These are phyloP conservation scores for Calycina herbarum DNA, from an alignment of 2,329 filamentous ascomycete genomes.

Conservation along the genomic window DNA sequence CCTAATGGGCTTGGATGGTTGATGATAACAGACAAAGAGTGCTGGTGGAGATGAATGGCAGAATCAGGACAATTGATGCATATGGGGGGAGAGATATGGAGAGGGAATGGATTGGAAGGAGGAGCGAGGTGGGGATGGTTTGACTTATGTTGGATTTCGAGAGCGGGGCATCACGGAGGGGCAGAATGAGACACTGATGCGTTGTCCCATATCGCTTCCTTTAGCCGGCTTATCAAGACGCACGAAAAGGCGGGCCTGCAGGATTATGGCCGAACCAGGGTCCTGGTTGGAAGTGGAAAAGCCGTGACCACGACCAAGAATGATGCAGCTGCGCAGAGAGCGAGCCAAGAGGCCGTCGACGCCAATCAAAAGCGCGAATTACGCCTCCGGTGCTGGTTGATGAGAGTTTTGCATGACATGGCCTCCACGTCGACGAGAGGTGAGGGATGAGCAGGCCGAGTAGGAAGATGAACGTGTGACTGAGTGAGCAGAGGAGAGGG, in stretches of 20 bases:
- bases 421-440: slow-evolving; percentile 13
- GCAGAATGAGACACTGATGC: slow-evolving; percentile 34
- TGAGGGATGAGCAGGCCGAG: slow-evolving; percentile 12
- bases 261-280: slow-evolving; percentile 16
- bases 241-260: slow-evolving; percentile 17
- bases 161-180: slow-evolving; percentile 8
- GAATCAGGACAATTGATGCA: slow-evolving; percentile 21
- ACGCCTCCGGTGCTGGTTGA: slow-evolving; percentile 13
- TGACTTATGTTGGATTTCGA: slow-evolving; percentile 31
- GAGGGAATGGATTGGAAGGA: slow-evolving; percentile 18
- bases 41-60: slow-evolving; percentile 18
- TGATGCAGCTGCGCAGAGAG: slow-evolving; percentile 18
- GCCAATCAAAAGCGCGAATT: slow-evolving; percentile 8
- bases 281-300: slow-evolving; percentile 20
- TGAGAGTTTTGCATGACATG: slow-evolving; percentile 16
- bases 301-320: slow-evolving; percentile 4
- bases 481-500: not conserved
- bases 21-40: slow-evolving; percentile 23
- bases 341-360: slow-evolving; percentile 18
- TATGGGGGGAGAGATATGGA: slow-evolving; percentile 20
- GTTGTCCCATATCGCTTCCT: slow-evolving; percentile 31
- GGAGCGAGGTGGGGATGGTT: slow-evolving; percentile 22
- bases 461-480: slow-evolving; percentile 12
- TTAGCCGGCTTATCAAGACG: slow-evolving; percentile 27
- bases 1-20: slow-evolving; percentile 8